phyloP scores from a whole-genome alignment of 805 yeast genomes.

The Monosporozyma servazzii region DNA sequence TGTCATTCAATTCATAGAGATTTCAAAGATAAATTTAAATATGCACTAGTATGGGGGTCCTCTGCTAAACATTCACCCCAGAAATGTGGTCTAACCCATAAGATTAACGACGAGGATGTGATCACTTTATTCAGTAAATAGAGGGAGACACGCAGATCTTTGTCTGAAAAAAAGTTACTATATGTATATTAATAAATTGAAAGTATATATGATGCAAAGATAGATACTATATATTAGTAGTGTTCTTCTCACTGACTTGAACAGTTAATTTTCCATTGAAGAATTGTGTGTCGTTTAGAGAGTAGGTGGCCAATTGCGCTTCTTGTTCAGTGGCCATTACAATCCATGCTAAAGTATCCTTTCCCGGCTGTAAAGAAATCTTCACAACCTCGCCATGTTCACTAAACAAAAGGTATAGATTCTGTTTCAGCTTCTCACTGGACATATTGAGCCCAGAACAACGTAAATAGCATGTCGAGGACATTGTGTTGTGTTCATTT shows the following conservation, averaged over 20 bases:
- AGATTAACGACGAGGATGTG: slow-evolving; percentile 87
- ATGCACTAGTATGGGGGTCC: slow-evolving; percentile 94
- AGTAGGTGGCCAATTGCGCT: slow-evolving; percentile 43
- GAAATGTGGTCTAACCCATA: slow-evolving; percentile 83
- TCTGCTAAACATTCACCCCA: slow-evolving; percentile 94
- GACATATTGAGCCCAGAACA: slow-evolving; percentile 18
- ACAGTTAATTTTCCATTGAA: slow-evolving; percentile 45
- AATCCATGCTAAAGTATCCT: slow-evolving; percentile 56
- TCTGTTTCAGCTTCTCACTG: slow-evolving; percentile 36
- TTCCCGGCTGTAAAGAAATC: slow-evolving; percentile 35
- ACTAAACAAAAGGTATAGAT: slow-evolving; percentile 49
- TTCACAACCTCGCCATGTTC: slow-evolving; percentile 58
- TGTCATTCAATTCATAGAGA: slow-evolving; percentile 91
- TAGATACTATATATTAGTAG: background rate
- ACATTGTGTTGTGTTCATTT: slow-evolving; percentile 47
- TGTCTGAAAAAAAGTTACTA: background rate
- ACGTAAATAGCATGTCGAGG: slow-evolving; percentile 36
- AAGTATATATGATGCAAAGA: too few species aligned
- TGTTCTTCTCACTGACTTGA: slow-evolving; percentile 30
- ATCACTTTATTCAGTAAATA: slow-evolving; percentile 83
- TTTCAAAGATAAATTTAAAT: slow-evolving; percentile 83
- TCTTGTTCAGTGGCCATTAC: slow-evolving; percentile 40
- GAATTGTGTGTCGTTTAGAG: slow-evolving; percentile 39
- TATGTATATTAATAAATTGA: background rate
- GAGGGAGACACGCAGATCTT: background rate